Evolutionary conservation across 768 basidiomycete genomes (phyloP), one percentile per base, ranked within the genome.

Genomic region (Trichaptum fuscoviolaceum): DNA sequence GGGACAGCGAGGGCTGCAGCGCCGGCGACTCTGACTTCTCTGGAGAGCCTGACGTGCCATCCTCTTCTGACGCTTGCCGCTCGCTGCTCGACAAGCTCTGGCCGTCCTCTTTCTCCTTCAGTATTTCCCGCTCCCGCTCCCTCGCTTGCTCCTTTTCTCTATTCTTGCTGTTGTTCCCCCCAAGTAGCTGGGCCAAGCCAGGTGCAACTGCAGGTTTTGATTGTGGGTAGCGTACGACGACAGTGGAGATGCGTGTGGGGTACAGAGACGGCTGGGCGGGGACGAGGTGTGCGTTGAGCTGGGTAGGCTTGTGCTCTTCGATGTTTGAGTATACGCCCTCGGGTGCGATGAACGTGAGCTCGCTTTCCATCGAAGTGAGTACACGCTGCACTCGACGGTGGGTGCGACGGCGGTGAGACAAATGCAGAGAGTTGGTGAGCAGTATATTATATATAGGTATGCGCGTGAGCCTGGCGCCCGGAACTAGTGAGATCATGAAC

Each of bases 321-420:
- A 89, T 92, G 74, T 93, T 85, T 26, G 91, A 89, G 80, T 95
- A 95, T 58, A 94, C 91, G 70, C 93, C 93, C 77, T 95, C 93
- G 64, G 93, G 93, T 35, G 93, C 92, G 59, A 93, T 89, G 76
- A 95, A 93, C 27, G 91, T 90, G 67, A 85, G 84, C 64, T 92
- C 91, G 82, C 84, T 91, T 82, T 93, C 91, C 89, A 92, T 92
- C 70, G 42, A 58, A 35, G n/a, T 35, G 62, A 30, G 42, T 20
- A 64, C 25, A 34, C 57, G 27, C 26, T 17, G 63, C 63, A 69
- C 70, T 70, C 66, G 66, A 67, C 63, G 70, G 69, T 67, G 34
- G 65, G 35, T 26, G 27, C 25, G 66, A 36, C 63, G 17, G 52
- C 20, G 63, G 34, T 62, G 52, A 58, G 65, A 66, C 36, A 36